Conservation (phyloP, 2,329 filamentous ascomycete genomes). For the Curvularia sp. region DNA sequence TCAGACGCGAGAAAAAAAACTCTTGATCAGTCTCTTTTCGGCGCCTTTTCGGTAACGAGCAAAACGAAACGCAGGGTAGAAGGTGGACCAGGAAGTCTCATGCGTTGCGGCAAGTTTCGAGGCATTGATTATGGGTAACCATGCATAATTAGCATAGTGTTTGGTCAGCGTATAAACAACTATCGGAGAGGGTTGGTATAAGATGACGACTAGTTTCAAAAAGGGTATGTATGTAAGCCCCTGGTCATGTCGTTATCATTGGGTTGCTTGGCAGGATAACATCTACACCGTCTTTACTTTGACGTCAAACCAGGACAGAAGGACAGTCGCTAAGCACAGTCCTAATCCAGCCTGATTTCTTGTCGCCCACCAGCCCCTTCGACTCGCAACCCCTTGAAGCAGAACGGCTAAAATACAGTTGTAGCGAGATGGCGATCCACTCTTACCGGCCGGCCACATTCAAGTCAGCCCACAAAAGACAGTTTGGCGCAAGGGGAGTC, state of each 20-base stretch:
- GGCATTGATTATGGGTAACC: neutral
- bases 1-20: neutral
- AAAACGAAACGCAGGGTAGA: neutral
- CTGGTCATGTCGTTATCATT: neutral
- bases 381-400: neutral
- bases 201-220: neutral
- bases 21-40: neutral
- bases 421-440: neutral
- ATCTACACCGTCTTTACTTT: neutral
- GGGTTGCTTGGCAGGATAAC: neutral
- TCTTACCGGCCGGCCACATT: neutral
- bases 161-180: neutral
- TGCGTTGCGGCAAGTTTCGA: neutral
- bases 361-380: neutral
- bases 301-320: neutral
- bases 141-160: neutral
- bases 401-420: neutral
- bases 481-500: neutral
- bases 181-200: neutral
- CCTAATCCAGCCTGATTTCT: neutral
- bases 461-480: neutral
- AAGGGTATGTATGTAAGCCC: neutral
- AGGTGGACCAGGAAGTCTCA: neutral
- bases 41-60: neutral
- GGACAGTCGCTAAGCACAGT: neutral